A percentile compares a stretch with the other conserved stretches of the same genome.
phyloP scores from a whole-genome alignment of 495 filamentous ascomycete genomes.

The Aspergillus incahuasiensis region DNA sequence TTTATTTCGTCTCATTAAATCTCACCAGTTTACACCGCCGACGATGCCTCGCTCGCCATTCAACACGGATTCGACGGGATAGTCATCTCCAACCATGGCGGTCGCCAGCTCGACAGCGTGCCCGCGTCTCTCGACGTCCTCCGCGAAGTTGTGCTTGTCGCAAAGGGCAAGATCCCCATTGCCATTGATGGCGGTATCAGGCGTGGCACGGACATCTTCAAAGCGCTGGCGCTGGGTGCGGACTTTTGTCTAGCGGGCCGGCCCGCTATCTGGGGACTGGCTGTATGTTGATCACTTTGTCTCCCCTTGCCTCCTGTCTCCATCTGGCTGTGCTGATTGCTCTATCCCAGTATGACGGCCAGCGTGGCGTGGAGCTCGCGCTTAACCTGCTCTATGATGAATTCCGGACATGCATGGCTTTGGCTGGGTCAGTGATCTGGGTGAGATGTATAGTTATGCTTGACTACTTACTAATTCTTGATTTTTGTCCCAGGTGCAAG shows the following conservation, averaged over 20 bases:
- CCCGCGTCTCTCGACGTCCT: slow-evolving; percentile 80
- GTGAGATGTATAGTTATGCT: no score
- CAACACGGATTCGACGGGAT: slow-evolving; percentile 50
- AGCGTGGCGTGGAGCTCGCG: slow-evolving; percentile 34
- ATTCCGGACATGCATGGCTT: slow-evolving; percentile 33
- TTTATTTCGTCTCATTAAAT: no score
- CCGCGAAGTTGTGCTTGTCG: slow-evolving; percentile 81
- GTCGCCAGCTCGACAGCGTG: slow-evolving; percentile 47
- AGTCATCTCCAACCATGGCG: slow-evolving; percentile 39
- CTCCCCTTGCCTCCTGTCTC: neutral
- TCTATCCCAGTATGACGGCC: slow-evolving; percentile 35
- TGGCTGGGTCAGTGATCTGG: slow-evolving; percentile 27
- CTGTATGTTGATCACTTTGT: slow-evolving; percentile 23
- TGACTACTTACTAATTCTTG: neutral
- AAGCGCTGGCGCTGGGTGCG: slow-evolving; percentile 86
- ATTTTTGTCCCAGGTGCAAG: slow-evolving; percentile 11
- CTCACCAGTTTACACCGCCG: slow-evolving; percentile 53
- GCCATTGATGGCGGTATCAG: slow-evolving; percentile 85
- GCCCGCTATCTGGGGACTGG: slow-evolving; percentile 69
- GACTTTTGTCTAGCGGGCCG: slow-evolving; percentile 75
- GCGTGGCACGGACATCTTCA: slow-evolving; percentile 87
- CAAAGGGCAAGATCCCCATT: slow-evolving; percentile 73
- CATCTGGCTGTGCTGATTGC: neutral
- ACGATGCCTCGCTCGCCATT: slow-evolving; percentile 47
- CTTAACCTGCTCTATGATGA: slow-evolving; percentile 37